phyloP scores from a whole-genome alignment of 2,329 filamentous ascomycete genomes.

The Penicillium sp. region DNA sequence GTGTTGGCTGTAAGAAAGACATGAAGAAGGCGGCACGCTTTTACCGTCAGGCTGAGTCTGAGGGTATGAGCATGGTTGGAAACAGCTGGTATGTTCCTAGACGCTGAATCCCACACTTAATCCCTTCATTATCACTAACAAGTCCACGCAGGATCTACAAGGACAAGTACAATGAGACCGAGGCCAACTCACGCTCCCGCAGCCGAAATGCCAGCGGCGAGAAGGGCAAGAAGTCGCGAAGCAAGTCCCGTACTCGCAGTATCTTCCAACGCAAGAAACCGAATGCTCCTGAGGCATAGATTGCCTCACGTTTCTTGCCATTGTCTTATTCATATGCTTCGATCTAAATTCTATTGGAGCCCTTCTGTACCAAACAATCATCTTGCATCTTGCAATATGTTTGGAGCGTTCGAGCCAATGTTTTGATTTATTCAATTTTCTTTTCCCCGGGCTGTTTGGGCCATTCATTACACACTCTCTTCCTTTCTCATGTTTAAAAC shows the following conservation, averaged over 20 bases:
- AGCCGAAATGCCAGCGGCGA: constrained; percentile 46
- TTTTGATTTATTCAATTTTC: constrained; percentile 12
- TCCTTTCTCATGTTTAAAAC: constrained; percentile 17
- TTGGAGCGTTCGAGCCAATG: constrained; percentile 20
- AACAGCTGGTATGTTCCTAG: constrained; percentile 81
- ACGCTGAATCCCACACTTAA: not conserved
- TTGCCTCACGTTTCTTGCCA: constrained; percentile 3
- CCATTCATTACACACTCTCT: constrained; percentile 6
- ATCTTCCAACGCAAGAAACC: constrained; percentile 67
- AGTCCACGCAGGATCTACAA: constrained; percentile 78
- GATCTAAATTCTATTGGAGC: not conserved
- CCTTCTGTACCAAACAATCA: constrained; percentile 5
- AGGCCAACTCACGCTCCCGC: constrained; percentile 35
- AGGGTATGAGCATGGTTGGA: constrained; percentile 95
- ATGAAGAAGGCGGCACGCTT: constrained; percentile 89
- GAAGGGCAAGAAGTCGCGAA: constrained; percentile 68
- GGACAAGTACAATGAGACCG: constrained; percentile 78
- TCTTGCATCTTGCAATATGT: constrained; percentile 21
- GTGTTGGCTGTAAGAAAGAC: constrained; percentile 91
- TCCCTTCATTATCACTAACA: constrained; percentile 11
- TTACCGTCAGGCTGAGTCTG: constrained; percentile 85
- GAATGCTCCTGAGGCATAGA: constrained; percentile 28
- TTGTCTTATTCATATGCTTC: not conserved
- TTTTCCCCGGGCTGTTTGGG: not conserved
- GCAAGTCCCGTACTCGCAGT: constrained; percentile 72